Conservation (phyloP, 2,329 filamentous ascomycete genomes). For the Trichothecium sympodiale region DNA sequence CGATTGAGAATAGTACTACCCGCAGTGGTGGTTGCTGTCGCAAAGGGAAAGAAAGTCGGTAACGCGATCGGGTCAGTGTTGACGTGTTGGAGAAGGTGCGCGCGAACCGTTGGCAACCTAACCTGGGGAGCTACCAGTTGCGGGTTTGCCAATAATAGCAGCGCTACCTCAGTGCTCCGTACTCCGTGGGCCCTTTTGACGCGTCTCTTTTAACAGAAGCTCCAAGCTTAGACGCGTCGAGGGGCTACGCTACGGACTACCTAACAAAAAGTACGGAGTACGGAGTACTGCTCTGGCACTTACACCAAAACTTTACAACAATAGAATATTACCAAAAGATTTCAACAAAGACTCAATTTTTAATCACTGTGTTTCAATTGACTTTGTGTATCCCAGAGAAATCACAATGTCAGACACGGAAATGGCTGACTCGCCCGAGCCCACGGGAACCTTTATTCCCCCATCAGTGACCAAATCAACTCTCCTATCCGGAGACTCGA, state of each 20-base stretch:
- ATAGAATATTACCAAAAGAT: too few relatives aligned
- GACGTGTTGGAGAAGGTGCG: background rate
- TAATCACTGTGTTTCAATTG: too few relatives aligned
- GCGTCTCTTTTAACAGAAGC: constrained; percentile 8
- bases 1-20: too few relatives aligned
- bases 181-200: constrained; percentile 3
- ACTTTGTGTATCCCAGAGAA: background rate
- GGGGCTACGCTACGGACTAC: constrained; percentile 4
- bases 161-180: background rate
- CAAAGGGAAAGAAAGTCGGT: too few relatives aligned
- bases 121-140: background rate
- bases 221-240: constrained; percentile 11
- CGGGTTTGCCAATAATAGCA: background rate
- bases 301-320: background rate
- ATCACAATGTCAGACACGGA: constrained; percentile 25
- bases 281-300: too few relatives aligned
- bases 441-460: constrained; percentile 41
- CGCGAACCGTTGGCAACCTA: background rate
- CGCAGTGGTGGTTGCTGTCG: constrained; percentile 10
- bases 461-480: constrained; percentile 51
- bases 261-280: background rate
- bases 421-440: constrained; percentile 16
- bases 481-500: constrained; percentile 55
- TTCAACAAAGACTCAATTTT: background rate
- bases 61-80: too few relatives aligned